Evolutionary conservation across 2,329 filamentous ascomycete species (phyloP).

Genomic region (Orbilia quercus): DNA sequence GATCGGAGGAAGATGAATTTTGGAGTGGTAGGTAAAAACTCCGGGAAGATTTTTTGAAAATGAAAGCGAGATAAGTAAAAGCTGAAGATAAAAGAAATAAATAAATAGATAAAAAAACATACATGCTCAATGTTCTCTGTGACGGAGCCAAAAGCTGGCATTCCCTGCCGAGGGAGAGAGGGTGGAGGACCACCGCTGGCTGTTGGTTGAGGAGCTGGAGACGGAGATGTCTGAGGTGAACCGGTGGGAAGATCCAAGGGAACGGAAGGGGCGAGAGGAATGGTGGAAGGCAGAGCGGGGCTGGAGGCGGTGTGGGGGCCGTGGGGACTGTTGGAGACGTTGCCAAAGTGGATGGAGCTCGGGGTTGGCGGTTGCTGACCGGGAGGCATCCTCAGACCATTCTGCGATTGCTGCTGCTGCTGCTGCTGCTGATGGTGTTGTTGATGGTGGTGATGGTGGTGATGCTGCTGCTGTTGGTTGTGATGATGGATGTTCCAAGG

Average conservation of each 20-base stretch:
- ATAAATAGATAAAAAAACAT: constrained; percentile 37
- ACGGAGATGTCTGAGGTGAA: constrained; percentile 88
- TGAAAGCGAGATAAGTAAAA: too few species aligned
- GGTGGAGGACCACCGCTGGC: constrained; percentile 85
- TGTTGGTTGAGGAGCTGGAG: constrained; percentile 88
- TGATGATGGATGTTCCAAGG: constrained; percentile 29
- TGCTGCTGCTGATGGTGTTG: too few species aligned
- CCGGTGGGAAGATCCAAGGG: constrained; percentile 75
- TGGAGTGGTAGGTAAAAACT: too few species aligned
- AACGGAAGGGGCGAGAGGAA: constrained; percentile 64
- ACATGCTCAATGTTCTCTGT: constrained; percentile 40
- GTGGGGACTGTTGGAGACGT: constrained; percentile 70
- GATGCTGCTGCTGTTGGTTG: too few species aligned
- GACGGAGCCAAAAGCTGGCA: constrained; percentile 58
- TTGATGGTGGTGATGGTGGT: too few species aligned
- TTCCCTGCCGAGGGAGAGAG: constrained; percentile 64
- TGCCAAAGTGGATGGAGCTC: constrained; percentile 80
- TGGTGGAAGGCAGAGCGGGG: constrained; percentile 69
- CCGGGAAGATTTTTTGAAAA: too few species aligned
- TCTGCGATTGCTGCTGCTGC: constrained; percentile 62
- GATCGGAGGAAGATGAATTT: too few species aligned
- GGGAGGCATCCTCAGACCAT: constrained; percentile 67
- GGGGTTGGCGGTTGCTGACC: constrained; percentile 78
- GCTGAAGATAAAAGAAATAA: too few species aligned
- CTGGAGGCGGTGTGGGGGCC: constrained; percentile 68